A percentile compares a stretch with the other conserved stretches of the same genome.
These are phyloP conservation scores for Nemania bipapillata DNA, from an alignment of 2,329 filamentous ascomycete species.

Conservation along the genomic window DNA sequence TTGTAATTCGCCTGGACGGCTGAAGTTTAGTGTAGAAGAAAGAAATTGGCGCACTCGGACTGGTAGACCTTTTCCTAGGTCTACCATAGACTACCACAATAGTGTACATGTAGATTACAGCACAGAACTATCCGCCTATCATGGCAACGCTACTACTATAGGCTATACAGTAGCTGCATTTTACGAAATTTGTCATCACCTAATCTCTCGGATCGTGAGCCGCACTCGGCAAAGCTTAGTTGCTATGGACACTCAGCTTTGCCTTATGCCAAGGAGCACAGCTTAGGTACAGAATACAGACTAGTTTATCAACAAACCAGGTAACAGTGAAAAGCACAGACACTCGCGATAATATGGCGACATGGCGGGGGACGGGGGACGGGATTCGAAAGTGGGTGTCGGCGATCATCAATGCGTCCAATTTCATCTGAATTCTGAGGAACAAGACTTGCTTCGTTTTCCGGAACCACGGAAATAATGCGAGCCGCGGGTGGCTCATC, in stretches of 20 bases:
- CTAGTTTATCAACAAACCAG: conserved; percentile 18
- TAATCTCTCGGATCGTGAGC: conserved; percentile 38
- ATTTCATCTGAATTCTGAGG: conserved; percentile 16
- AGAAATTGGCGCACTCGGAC: conserved; percentile 27
- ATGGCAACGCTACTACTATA: conserved; percentile 23
- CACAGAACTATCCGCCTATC: conserved; percentile 34
- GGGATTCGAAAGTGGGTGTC: conserved; percentile 14
- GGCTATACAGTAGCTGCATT: conserved; percentile 19
- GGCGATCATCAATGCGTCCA: conserved; percentile 30
- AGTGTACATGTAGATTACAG: neutral
- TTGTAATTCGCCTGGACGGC: conserved; percentile 13
- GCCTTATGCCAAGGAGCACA: neutral
- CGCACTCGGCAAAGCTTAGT: conserved; percentile 38
- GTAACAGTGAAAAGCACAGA: conserved; percentile 15
- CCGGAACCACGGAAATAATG: conserved; percentile 31
- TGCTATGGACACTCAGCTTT: conserved; percentile 25
- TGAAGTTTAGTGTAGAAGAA: conserved; percentile 17
- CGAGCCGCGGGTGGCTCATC: conserved; percentile 31
- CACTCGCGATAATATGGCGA: conserved; percentile 13
- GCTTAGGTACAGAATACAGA: neutral
- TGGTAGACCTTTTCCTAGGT: conserved; percentile 9
- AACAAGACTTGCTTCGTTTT: neutral
- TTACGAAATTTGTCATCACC: conserved; percentile 35
- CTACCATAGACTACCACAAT: neutral
- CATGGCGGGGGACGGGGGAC: conserved; percentile 20